Base-by-base conservation (phyloP, 148 eudicot species). In the Diospyros kaki region DNA sequence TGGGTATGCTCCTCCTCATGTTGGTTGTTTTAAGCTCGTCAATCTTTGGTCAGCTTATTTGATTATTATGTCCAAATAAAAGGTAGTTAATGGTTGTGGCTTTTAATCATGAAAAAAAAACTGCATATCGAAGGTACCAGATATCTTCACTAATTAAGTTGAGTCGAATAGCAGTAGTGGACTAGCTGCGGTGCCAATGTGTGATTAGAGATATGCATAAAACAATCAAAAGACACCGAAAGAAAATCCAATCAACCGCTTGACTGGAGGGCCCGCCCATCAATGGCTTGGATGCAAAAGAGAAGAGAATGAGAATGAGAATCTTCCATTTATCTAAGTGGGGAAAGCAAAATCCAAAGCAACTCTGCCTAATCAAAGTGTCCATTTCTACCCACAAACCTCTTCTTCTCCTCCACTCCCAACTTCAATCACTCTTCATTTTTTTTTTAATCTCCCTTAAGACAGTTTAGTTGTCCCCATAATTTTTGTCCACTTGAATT, bases 201-300 rank as follows among this genome's bases (percentile, higher is more conserved):
- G 28, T 28, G 28, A 28, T 28, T 28, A 28, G 28, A 28, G 28
- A 0, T 28, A 28, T 28, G 28, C 28, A 28, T 28, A 28, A 28
- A 28, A 28, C 28, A 28, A 28, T 28, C 76, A 78, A 53, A 50
- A 74, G 75, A 38, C 63, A 74, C 69, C 50, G 68, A 44, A 65
- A 61, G 66, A 66, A 74, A 82, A 78, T 4, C 53, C 76, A 78
- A 82, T 79, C 71, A 75, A 82, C 84, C 76, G 77, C 66, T 82
- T 67, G 82, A 82, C 73, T 58, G 63, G 62, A 76, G 78, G 78
- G 53, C 79, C 73, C 66, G 55, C 44, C 55, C 28, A 28, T 28
- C 28, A 28, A 28, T 28, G 28, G 28, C 28, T 28, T 28, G 28
- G 28, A 28, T 28, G 28, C 28, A 28, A 28, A 28, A 28, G 28